Base-by-base conservation (phyloP, 2,329 filamentous ascomycete species). In the Ceratocystiopsis brevicomis region DNA sequence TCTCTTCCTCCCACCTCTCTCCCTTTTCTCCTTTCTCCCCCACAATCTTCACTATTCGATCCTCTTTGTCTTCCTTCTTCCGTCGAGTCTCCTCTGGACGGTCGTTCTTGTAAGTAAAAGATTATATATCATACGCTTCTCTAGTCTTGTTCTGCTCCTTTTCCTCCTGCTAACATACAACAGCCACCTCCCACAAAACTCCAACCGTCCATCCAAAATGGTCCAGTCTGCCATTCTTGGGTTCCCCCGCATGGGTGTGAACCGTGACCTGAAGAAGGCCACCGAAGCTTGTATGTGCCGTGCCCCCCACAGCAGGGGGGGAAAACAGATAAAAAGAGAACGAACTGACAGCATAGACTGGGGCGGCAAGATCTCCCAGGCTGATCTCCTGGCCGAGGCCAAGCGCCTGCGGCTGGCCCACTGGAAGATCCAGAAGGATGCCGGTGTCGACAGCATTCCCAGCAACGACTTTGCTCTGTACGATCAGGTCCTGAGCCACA, bases 381-480 rank as follows among this genome's bases (percentile, higher is more conserved):
- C 81, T 50, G 86, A 93, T 50, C 84, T 98, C 54, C 73, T 96
- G 54, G 73, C 77, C 49, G 90, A 96, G 78, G 90, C 82, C 64
- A 96, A 96, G 83, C 78, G 86, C 63, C 84, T 98, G 48, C 83
- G 90, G 71, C 73, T 87, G 53, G 86, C 81, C 59, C 90, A 98
- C 78, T 98, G 90, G 90, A 86, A 94, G 71, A 93, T 98, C 68
- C 90, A 98, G 74, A 88, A 98, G 75, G 78, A 92, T 67, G 90
- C 90, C 53, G 90, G 90, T 60, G 87, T 96, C 65, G 84, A 95
- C 61, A 72, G 90, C 68, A 95, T 98, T 61, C 90, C 90, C 63
- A 93, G 83, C 81, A 98, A 98, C 65, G 90, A 98, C 77, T 98
- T 98, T 61, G 86, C 90, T 54, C 86, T 86, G 69, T 98, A 98